Evolutionary conservation across 2,329 filamentous ascomycete species (phyloP).

Genomic region (Albophoma yamanashiensis): DNA sequence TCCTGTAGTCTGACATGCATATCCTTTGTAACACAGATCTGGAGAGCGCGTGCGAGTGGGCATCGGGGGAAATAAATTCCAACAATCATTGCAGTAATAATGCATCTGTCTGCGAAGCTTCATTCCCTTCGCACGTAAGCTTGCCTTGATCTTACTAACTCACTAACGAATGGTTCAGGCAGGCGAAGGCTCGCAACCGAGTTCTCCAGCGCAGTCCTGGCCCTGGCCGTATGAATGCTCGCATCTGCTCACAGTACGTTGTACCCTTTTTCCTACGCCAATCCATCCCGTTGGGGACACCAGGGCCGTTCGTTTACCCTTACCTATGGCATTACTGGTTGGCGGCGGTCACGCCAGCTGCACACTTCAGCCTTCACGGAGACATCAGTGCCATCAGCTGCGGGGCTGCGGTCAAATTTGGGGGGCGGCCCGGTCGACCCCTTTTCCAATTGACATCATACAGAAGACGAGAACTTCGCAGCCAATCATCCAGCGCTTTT

Average conservation of each 20-base stretch:
- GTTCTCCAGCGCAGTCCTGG: neutral
- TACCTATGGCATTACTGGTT: too few species aligned
- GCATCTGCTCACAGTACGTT: neutral
- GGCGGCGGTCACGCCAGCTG: too few species aligned
- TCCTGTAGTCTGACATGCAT: neutral
- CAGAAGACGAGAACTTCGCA: neutral
- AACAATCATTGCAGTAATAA: neutral
- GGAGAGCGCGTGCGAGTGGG: too few species aligned
- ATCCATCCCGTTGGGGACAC: neutral
- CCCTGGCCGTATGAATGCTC: too few species aligned
- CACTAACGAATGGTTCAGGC: too few species aligned
- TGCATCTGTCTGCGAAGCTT: neutral
- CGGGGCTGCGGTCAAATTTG: neutral
- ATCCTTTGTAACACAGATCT: neutral
- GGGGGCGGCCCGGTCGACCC: neutral
- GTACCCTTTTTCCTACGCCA: too few species aligned
- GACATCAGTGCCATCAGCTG: neutral
- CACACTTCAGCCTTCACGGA: neutral
- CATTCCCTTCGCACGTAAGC: neutral
- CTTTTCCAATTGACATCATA: neutral
- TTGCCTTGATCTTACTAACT: neutral
- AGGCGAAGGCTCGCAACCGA: too few species aligned
- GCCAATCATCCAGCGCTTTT: neutral
- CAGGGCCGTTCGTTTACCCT: neutral
- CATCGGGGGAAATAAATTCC: neutral